Evolutionary conservation across 352 stramenopile genomes (phyloP).

Genomic region (Phytophthora crassamura): DNA sequence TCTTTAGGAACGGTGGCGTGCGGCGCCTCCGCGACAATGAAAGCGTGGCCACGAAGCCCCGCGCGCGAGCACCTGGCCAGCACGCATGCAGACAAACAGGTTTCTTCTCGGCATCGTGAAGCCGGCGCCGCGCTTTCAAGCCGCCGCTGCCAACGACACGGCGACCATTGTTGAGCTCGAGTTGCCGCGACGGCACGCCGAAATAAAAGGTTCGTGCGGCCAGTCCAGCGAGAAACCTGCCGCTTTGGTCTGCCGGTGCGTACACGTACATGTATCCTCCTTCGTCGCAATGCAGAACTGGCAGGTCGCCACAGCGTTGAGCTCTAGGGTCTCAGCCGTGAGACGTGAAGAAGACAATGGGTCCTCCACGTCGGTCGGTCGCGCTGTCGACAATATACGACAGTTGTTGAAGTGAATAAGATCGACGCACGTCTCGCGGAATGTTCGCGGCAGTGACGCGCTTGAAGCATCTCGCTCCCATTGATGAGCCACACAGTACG

Average conservation of each 20-base stretch:
- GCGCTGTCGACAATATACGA: no score
- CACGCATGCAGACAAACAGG: not conserved
- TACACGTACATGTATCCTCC: no score
- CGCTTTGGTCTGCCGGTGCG: not conserved
- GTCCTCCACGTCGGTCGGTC: no score
- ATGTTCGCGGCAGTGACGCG: no score
- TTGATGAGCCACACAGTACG: no score
- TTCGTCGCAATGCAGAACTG: not conserved
- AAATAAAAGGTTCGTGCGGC: constrained; percentile 33
- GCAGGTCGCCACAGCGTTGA: not conserved
- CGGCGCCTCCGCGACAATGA: not conserved
- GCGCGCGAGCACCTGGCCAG: not conserved
- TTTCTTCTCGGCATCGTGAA: constrained; percentile 4
- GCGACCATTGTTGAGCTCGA: constrained; percentile 8
- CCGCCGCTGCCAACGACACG: constrained; percentile 10
- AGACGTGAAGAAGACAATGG: not conserved
- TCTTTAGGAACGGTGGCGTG: constrained; percentile 19
- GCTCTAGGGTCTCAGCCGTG: no score
- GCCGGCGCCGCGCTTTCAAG: not conserved
- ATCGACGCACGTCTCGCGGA: no score
- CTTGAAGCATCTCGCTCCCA: no score
- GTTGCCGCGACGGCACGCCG: not conserved
- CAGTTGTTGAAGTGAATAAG: no score
- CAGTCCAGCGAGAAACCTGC: not conserved
- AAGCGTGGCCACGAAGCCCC: not conserved